Evolutionary conservation across 495 filamentous ascomycete genomes (phyloP).

Genomic region (Aspergillus carlsbadensis): DNA sequence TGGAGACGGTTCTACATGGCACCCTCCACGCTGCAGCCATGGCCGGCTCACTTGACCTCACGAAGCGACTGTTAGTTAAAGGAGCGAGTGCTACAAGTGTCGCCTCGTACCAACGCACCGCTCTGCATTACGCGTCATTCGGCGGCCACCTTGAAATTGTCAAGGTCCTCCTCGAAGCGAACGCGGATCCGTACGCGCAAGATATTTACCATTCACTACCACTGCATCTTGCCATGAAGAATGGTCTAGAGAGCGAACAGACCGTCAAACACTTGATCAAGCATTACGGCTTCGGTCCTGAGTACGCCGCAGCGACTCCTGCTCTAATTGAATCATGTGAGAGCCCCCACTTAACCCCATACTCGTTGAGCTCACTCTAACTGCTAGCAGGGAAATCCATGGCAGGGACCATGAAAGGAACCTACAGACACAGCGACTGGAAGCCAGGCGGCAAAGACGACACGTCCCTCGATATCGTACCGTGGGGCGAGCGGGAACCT

Average conservation of each 20-base stretch:
- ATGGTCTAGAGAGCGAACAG: background rate
- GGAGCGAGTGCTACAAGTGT: background rate
- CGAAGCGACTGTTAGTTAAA: background rate
- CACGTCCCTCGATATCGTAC: background rate
- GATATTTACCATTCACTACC: background rate
- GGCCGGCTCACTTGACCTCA: background rate
- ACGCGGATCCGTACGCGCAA: background rate
- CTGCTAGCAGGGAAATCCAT: background rate
- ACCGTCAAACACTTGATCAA: background rate
- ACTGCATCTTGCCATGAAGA: background rate
- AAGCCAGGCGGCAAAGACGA: background rate
- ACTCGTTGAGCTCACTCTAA: no score
- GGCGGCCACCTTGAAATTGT: background rate
- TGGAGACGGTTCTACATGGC: background rate
- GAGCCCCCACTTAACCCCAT: no score
- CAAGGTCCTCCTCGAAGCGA: background rate
- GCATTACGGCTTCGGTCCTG: background rate
- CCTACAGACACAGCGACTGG: background rate
- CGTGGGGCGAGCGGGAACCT: background rate
- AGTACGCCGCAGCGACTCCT: background rate
- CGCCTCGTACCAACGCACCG: background rate
- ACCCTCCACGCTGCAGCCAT: background rate
- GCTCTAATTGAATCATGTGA: background rate
- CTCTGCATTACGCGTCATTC: background rate
- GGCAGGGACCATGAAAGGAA: background rate